Percentiles rank a stretch among this genome's conserved stretches.
Evolutionary conservation across 371 early-diverging fungal species (phyloP).

Genomic region (Apophysomyces variabilis): DNA sequence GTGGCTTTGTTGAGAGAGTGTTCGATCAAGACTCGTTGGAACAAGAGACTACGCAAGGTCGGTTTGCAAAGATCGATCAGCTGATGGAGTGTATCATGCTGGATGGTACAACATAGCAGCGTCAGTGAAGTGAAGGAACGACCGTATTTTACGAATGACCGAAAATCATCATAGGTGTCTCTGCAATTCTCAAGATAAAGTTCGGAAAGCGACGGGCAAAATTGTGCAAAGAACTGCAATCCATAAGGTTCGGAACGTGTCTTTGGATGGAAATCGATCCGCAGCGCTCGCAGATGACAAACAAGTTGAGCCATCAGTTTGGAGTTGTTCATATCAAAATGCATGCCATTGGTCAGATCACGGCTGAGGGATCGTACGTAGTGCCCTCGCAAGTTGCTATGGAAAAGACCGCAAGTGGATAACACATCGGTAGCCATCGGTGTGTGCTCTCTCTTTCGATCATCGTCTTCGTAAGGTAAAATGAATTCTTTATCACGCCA

Average conservation of each 20-base stretch:
- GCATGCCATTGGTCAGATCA: constrained; percentile 40
- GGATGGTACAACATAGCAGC: constrained; percentile 43
- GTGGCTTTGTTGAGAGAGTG: constrained; percentile 24
- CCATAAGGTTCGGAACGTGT: constrained; percentile 48
- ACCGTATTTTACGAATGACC: constrained; percentile 26
- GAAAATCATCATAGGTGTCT: constrained; percentile 52
- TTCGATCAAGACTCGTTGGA: constrained; percentile 44
- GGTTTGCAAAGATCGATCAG: constrained; percentile 21
- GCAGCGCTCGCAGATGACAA: constrained; percentile 38
- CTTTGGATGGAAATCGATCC: constrained; percentile 50
- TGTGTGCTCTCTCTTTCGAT: constrained; percentile 20
- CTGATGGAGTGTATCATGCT: constrained; percentile 28
- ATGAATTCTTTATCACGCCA: constrained; percentile 58
- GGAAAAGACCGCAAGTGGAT: constrained; percentile 29
- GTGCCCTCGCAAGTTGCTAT: constrained; percentile 31
- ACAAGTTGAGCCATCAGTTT: constrained; percentile 45
- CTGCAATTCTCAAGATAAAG: constrained; percentile 49
- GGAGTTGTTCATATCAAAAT: constrained; percentile 46
- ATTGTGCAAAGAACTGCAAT: constrained; percentile 36
- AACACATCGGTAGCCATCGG: constrained; percentile 48
- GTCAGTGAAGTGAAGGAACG: constrained; percentile 38
- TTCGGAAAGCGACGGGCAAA: constrained; percentile 40
- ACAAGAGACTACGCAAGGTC: constrained; percentile 22
- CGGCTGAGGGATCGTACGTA: constrained; percentile 48
- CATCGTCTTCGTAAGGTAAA: constrained; percentile 42